Evolutionary conservation across 2,329 filamentous ascomycete species (phyloP).

Genomic region (Calonectria hawksworthii): DNA sequence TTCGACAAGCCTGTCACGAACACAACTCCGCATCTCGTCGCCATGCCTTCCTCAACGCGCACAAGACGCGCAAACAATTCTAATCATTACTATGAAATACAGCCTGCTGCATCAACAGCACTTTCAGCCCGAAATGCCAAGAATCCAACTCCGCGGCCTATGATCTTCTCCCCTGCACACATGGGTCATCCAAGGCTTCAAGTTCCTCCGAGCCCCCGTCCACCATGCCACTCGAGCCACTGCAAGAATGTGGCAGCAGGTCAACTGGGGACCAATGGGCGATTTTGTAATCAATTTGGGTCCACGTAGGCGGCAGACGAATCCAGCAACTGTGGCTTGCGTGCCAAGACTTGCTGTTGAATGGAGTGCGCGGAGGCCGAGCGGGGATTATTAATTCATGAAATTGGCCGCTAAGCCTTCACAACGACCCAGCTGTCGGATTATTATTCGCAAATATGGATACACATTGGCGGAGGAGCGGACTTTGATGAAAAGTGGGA

Average conservation of each 20-base stretch:
- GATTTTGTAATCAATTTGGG: conserved; percentile 32
- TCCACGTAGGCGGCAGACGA: conserved; percentile 30
- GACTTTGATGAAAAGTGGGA: conserved; percentile 32
- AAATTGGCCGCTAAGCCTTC: background rate
- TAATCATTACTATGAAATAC: conserved; percentile 22
- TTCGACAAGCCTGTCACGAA: background rate
- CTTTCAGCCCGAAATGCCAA: background rate
- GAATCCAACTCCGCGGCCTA: conserved; percentile 28
- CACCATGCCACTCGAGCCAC: background rate
- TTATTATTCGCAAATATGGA: background rate
- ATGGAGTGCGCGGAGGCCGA: conserved; percentile 12
- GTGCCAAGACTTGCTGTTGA: conserved; percentile 17
- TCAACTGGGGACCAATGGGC: conserved; percentile 23
- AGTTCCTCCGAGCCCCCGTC: conserved; percentile 34
- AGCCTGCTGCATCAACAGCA: background rate
- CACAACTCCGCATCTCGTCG: conserved; percentile 18
- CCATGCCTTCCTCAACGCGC: background rate
- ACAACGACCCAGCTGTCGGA: background rate
- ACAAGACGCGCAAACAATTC: conserved; percentile 20
- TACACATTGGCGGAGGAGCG: conserved; percentile 35
- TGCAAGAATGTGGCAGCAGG: background rate
- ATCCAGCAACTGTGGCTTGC: conserved; percentile 35
- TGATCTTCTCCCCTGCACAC: conserved; percentile 20
- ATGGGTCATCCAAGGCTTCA: conserved; percentile 21
- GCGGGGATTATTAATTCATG: conserved; percentile 44